Evolutionary conservation across 805 yeast species (phyloP), one percentile per base, ranked within the genome.

Genomic region (Kazachstania kunashirensis): DNA sequence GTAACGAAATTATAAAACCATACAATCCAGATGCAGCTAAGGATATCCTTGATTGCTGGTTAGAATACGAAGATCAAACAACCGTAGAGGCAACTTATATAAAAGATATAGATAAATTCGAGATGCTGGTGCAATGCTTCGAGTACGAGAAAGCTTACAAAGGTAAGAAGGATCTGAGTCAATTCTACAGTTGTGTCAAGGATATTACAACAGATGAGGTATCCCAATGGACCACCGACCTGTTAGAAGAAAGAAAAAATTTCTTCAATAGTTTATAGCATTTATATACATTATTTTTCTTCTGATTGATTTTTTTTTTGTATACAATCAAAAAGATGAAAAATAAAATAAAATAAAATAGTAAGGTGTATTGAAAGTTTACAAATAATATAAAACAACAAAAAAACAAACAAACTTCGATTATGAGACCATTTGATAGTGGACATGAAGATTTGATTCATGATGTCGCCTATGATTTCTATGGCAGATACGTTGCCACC

Each of bases 401-500:
- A 26, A 15, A 33, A 14, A 5, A 5, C 8, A 31, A 5, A 4
- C 23, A 5, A 23, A 18, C 27, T 5, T 12, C 11, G 21, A 29
- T 17, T 19, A 69, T 72, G 70, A 77, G 76, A 50, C 85, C 95
- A 3, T 80, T 89, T 49, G 69, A 79, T 12, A 82, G 96, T 0
- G 94, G 94, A 24, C 97, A 92, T 57, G 95, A 85, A 50, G 98
- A 92, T 57, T 69, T 89, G 38, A 77, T 89, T 31, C 94, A 88
- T 48, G 96, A 88, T 51, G 76, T 88, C 17, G 78, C 84, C 15
- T 92, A 88, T 59, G 95, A 92, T 59, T 89, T 81, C 61, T 89
- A 89, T 54, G 97, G 98, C 1, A 75, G 78, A 37, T 84, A 86
- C 43, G 67, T 92, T 39, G 98, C 97, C 2, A 89, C 96, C 0